Evolutionary conservation across 2,329 filamentous ascomycete genomes (phyloP).

Genomic region (Pezicula rhizophila): DNA sequence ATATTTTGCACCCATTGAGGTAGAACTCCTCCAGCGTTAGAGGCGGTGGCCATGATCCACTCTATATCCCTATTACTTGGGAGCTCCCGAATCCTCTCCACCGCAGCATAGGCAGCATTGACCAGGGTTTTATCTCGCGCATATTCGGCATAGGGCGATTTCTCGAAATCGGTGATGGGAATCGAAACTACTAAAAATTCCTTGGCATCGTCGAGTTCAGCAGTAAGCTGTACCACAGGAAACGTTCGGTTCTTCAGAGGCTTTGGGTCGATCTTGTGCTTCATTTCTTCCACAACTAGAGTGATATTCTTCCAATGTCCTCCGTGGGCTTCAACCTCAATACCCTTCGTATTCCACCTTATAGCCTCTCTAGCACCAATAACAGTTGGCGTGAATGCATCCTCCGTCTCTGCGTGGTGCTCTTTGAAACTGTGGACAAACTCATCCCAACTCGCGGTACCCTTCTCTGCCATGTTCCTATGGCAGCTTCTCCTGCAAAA

Average conservation of each 20-base stretch:
- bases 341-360: conserved; percentile 39
- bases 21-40: conserved; percentile 61
- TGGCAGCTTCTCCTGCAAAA: conserved; percentile 58
- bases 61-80: conserved; percentile 42
- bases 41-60: conserved; percentile 75
- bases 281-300: conserved; percentile 56
- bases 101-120: conserved; percentile 55
- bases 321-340: conserved; percentile 31
- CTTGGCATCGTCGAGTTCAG: conserved; percentile 30
- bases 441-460: conserved; percentile 58
- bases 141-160: conserved; percentile 24
- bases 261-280: conserved; percentile 51
- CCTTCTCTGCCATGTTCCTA: conserved; percentile 39
- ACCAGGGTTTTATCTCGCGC: conserved; percentile 42
- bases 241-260: conserved; percentile 62
- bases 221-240: conserved; percentile 57
- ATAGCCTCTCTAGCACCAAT: conserved; percentile 36
- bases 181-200: conserved; percentile 56
- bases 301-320: conserved; percentile 41
- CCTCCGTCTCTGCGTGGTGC: conserved; percentile 50
- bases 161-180: conserved; percentile 39
- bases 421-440: conserved; percentile 55
- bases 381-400: conserved; percentile 51
- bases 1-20: conserved; percentile 61
- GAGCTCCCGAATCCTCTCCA: conserved; percentile 48